These are phyloP conservation scores for Macrocybe gigantea DNA, from an alignment of 768 basidiomycete species.

Conservation along the genomic window DNA sequence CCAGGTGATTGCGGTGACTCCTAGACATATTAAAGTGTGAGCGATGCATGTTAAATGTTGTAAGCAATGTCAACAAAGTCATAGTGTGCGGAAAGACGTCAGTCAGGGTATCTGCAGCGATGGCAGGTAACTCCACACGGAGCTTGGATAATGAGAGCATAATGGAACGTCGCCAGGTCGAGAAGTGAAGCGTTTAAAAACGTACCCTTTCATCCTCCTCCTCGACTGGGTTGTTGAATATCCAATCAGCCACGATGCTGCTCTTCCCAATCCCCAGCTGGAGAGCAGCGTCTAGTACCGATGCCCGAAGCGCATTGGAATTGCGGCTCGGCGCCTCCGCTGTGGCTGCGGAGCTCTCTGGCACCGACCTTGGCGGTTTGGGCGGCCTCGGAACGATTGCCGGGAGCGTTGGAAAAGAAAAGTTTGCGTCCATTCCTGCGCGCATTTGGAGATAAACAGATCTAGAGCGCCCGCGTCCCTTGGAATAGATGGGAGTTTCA, in stretches of 20 bases:
- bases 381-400: conserved; percentile 16
- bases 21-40: too few species aligned
- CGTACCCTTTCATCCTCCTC: conserved; percentile 52
- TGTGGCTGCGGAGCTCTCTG: too few species aligned
- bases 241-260: conserved; percentile 61
- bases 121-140: too few species aligned
- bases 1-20: conserved; percentile 16
- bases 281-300: conserved; percentile 68
- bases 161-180: background rate
- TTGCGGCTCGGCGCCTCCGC: conserved; percentile 30
- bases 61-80: background rate
- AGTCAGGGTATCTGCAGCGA: background rate
- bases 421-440: conserved; percentile 23
- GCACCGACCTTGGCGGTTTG: conserved; percentile 5
- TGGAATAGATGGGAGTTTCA: background rate
- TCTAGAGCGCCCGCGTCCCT: background rate
- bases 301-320: conserved; percentile 60
- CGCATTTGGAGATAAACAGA: background rate
- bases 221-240: conserved; percentile 56
- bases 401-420: conserved; percentile 23
- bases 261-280: conserved; percentile 60
- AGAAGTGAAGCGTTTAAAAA: conserved; percentile 2
- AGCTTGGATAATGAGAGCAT: too few species aligned
- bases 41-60: too few species aligned
- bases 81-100: background rate